Evolutionary conservation across 352 stramenopile species (phyloP).

Genomic region (Globisporangium yorkense): DNA sequence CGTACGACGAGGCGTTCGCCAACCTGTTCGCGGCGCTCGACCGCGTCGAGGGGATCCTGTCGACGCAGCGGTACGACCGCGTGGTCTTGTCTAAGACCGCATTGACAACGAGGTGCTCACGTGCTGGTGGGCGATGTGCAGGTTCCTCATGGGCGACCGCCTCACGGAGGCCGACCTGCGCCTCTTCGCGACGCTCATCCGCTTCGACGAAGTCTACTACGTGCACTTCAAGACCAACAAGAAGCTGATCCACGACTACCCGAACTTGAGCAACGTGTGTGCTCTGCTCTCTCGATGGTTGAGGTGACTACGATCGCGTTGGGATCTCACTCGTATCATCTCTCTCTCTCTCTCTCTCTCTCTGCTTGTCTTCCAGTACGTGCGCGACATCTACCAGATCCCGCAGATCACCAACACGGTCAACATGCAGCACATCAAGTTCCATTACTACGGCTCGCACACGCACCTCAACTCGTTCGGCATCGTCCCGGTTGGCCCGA

Average conservation of each 20-base stretch:
- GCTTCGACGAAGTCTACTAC: slow-evolving; percentile 83
- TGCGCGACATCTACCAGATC: slow-evolving; percentile 92
- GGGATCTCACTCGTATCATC: not conserved
- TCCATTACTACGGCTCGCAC: slow-evolving; percentile 95
- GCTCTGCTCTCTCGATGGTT: not conserved
- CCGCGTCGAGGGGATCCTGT: slow-evolving; percentile 62
- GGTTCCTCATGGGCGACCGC: slow-evolving; percentile 49
- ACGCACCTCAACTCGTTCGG: slow-evolving; percentile 91
- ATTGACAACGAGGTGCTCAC: not conserved
- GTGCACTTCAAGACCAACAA: slow-evolving; percentile 89
- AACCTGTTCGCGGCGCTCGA: slow-evolving; percentile 72
- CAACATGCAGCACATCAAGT: slow-evolving; percentile 96
- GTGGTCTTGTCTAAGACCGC: no score
- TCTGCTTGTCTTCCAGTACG: slow-evolving; percentile 34
- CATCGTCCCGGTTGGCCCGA: slow-evolving; percentile 87
- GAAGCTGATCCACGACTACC: slow-evolving; percentile 84
- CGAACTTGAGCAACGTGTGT: slow-evolving; percentile 77
- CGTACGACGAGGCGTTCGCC: slow-evolving; percentile 80
- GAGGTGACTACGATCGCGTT: not conserved
- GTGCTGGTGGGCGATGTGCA: slow-evolving; percentile 3
- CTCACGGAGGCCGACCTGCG: slow-evolving; percentile 80
- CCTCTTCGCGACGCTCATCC: slow-evolving; percentile 77
- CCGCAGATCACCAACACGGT: slow-evolving; percentile 81
- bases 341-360: slow-evolving; percentile 2
- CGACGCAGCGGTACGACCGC: slow-evolving; percentile 39